A percentile compares a stretch with the other conserved stretches of the same genome.
These are phyloP conservation scores for Kodamaea hsintzibuensis DNA, from an alignment of 805 yeast genomes.

Conservation along the genomic window DNA sequence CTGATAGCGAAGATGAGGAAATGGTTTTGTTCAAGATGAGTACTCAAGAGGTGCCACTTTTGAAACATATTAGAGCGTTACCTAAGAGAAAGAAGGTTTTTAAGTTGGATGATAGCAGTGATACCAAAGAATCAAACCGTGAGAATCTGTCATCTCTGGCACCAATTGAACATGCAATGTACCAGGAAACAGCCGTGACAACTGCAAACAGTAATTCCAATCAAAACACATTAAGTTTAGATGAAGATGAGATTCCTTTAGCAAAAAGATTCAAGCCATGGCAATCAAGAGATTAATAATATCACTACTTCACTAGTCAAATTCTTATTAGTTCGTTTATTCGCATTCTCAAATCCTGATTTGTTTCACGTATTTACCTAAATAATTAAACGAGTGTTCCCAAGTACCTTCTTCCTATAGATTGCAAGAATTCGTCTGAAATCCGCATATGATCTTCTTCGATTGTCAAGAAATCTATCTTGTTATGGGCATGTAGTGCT, in stretches of 20 bases:
- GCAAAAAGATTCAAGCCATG: background rate
- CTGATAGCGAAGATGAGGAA: background rate
- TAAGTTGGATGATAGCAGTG: background rate
- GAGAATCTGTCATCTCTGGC: background rate
- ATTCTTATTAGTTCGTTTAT: background rate
- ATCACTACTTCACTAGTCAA: too few species aligned
- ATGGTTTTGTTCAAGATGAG: background rate
- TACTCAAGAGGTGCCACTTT: background rate
- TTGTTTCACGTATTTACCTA: background rate
- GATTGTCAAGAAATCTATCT: conserved; percentile 50
- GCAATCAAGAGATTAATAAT: too few species aligned
- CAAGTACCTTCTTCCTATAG: conserved; percentile 46
- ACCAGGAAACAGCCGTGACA: background rate
- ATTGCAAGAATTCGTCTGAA: conserved; percentile 49
- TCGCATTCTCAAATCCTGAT: background rate
- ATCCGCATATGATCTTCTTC: conserved; percentile 68
- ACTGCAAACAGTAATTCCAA: background rate
- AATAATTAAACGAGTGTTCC: conserved; percentile 20
- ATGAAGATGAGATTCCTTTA: background rate
- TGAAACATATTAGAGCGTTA: background rate
- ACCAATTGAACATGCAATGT: background rate
- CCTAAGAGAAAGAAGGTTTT: background rate
- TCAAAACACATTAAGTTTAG: background rate
- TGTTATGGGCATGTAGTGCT: conserved; percentile 41
- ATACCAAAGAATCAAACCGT: background rate